phyloP scores from a whole-genome alignment of 1,284 basidiomycete species.

The Malassezia sympodialis region DNA sequence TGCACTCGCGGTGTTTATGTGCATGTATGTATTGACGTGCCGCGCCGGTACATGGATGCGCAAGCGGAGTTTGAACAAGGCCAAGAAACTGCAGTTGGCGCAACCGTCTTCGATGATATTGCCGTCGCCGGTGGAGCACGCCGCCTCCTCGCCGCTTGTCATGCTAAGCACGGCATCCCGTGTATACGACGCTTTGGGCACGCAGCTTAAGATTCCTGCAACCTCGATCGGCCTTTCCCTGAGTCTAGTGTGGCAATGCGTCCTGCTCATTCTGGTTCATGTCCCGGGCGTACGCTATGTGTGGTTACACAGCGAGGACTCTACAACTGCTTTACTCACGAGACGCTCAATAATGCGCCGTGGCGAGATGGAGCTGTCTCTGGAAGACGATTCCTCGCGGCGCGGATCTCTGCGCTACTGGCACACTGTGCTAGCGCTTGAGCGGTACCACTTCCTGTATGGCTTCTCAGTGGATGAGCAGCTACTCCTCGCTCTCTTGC shows the following conservation, averaged over 20 bases:
- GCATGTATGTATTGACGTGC: constrained; percentile 21
- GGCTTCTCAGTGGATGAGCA: not conserved
- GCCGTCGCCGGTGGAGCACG: constrained; percentile 6
- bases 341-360: constrained; percentile 6
- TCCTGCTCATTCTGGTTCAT: not conserved
- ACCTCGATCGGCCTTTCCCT: not conserved
- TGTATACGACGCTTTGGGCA: not conserved
- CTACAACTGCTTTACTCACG: not conserved
- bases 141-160: not conserved
- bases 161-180: not conserved
- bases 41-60: not conserved
- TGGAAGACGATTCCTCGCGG: not conserved
- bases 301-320: not conserved
- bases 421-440: not conserved
- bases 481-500: not conserved
- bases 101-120: not conserved
- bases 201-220: not conserved
- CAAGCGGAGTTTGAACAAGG: not conserved
- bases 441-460: not conserved
- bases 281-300: not conserved
- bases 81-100: not conserved
- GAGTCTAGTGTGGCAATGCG: not conserved
- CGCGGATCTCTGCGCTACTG: not conserved
- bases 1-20: constrained; percentile 20
- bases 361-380: constrained; percentile 4